phyloP scores from a whole-genome alignment of 2,329 filamentous ascomycete species.

The Cladophialophora carrionii region DNA sequence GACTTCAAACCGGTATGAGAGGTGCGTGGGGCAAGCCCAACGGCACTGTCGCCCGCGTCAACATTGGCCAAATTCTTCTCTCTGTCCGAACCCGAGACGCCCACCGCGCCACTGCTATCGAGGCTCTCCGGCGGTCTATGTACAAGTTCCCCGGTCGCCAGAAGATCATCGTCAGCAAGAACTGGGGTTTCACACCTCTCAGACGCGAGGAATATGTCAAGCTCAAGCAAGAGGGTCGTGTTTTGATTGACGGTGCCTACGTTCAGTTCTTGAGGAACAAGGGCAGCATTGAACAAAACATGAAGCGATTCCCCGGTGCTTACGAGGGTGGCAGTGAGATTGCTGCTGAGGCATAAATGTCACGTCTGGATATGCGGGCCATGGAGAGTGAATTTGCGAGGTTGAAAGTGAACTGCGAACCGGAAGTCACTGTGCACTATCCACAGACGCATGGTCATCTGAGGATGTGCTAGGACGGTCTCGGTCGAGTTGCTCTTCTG shows the following conservation, averaged over 20 bases:
- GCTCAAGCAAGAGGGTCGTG: conserved; percentile 88
- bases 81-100: conserved; percentile 95
- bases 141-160: conserved; percentile 99
- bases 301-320: conserved; percentile 91
- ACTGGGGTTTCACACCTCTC: conserved; percentile 99
- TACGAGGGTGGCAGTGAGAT: conserved; percentile 57
- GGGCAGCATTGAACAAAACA: conserved; percentile 82
- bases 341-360: conserved; percentile 50
- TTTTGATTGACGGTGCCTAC: conserved; percentile 98
- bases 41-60: conserved; percentile 98
- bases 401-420: not conserved
- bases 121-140: conserved; percentile 98
- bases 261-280: conserved; percentile 98
- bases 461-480: not conserved
- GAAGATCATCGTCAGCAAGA: conserved; percentile 99
- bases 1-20: conserved; percentile 99
- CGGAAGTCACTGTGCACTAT: not conserved
- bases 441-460: not conserved
- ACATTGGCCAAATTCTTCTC: conserved; percentile 99
- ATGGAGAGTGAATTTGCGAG: not conserved
- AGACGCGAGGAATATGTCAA: conserved; percentile 96
- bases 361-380: not conserved
- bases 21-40: conserved; percentile 99
- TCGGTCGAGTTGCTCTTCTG: not conserved
- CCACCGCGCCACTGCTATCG: conserved; percentile 88